A percentile compares a stretch with the other conserved stretches of the same genome.
phyloP scores from a whole-genome alignment of 257 asterid species.

The Paraleonurus japonicus region DNA sequence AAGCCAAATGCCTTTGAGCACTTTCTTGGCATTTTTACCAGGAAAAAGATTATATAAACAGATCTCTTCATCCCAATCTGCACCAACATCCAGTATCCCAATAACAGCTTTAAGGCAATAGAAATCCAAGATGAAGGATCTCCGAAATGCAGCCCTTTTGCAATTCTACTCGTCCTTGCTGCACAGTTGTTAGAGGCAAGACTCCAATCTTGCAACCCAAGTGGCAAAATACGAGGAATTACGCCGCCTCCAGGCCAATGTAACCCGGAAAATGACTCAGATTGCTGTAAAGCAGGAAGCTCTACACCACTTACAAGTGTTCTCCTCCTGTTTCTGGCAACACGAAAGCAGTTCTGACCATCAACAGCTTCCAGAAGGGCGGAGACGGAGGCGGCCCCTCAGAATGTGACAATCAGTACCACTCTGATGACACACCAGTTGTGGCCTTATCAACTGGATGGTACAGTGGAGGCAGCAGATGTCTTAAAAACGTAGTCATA shows the following conservation, averaged over 20 bases:
- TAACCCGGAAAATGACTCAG: constrained; percentile 39
- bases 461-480: constrained; percentile 37
- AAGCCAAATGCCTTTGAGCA: neutral
- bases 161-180: constrained; percentile 23
- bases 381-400: constrained; percentile 53
- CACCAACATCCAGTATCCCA: neutral
- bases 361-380: constrained; percentile 46
- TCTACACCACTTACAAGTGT: constrained; percentile 37
- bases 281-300: constrained; percentile 34
- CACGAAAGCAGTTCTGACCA: constrained; percentile 39
- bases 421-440: constrained; percentile 35
- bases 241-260: constrained; percentile 47
- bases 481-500: constrained; percentile 27
- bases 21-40: constrained; percentile 11
- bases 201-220: constrained; percentile 35
- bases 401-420: constrained; percentile 43
- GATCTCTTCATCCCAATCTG: neutral
- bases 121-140: constrained; percentile 13
- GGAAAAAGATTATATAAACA: constrained; percentile 1
- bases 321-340: constrained; percentile 31
- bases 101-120: neutral
- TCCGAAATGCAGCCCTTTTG: constrained; percentile 8
- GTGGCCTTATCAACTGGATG: constrained; percentile 50
- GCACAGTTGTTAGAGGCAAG: constrained; percentile 17
- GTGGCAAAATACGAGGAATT: constrained; percentile 34